Evolutionary conservation across 768 basidiomycete species (phyloP).

Genomic region (Leccinum rimulosum): DNA sequence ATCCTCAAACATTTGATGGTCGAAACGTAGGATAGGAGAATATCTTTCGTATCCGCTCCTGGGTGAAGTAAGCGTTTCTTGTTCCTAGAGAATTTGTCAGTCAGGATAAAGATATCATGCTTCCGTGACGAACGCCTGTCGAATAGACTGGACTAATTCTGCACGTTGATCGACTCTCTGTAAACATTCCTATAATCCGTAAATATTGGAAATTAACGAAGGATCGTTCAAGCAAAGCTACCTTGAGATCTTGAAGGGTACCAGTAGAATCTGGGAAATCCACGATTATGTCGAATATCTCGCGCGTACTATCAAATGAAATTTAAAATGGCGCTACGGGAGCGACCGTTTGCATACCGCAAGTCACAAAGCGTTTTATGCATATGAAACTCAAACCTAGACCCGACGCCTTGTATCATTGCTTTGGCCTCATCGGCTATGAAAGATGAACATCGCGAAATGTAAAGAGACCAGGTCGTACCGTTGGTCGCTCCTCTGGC

Average conservation of each 20-base stretch:
- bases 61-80: slow-evolving; percentile 89
- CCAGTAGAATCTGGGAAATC: slow-evolving; percentile 87
- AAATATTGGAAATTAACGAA: neutral
- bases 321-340: neutral
- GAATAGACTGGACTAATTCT: slow-evolving; percentile 71
- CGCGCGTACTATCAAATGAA: slow-evolving; percentile 50
- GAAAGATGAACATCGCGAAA: slow-evolving; percentile 5
- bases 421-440: slow-evolving; percentile 68
- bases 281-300: slow-evolving; percentile 96
- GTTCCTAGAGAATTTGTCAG: slow-evolving; percentile 49
- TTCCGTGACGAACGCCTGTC: slow-evolving; percentile 60
- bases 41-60: slow-evolving; percentile 90
- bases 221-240: slow-evolving; percentile 22
- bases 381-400: slow-evolving; percentile 88
- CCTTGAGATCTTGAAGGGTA: slow-evolving; percentile 84
- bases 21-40: slow-evolving; percentile 85
- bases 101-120: neutral
- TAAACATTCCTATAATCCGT: slow-evolving; percentile 59
- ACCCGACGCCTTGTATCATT: slow-evolving; percentile 74
- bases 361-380: slow-evolving; percentile 89
- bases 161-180: slow-evolving; percentile 78
- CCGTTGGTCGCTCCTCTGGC: slow-evolving; percentile 61
- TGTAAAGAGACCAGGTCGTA: slow-evolving; percentile 29
- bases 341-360: slow-evolving; percentile 48
- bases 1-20: slow-evolving; percentile 89